phyloP scores from a whole-genome alignment of 2,329 filamentous ascomycete species.

The Stemphylium vesicarium region DNA sequence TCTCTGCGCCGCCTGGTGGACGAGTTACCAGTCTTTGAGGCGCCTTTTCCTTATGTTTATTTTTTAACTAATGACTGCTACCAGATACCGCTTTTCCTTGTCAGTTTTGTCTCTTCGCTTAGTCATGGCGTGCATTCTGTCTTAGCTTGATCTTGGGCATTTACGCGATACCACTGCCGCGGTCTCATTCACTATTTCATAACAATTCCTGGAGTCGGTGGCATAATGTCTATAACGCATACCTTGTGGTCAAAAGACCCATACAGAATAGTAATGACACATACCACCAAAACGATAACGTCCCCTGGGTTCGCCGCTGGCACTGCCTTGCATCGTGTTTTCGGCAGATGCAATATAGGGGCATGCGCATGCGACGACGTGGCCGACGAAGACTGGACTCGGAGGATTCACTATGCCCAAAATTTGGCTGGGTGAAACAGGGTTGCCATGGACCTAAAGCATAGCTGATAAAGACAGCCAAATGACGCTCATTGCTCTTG shows the following conservation, averaged over 20 bases:
- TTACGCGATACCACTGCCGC: conserved; percentile 25
- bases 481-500: not conserved
- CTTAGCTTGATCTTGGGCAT: conserved; percentile 16
- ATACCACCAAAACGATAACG: not conserved
- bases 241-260: conserved; percentile 5
- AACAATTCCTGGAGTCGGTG: conserved; percentile 3
- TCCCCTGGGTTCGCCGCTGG: not conserved
- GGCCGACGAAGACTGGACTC: conserved; percentile 4
- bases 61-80: conserved; percentile 22
- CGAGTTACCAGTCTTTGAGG: conserved; percentile 45
- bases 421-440: not conserved
- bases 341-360: not conserved
- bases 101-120: conserved; percentile 1
- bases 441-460: not conserved
- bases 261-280: conserved; percentile 10
- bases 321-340: not conserved
- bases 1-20: conserved; percentile 26
- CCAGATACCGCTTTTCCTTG: conserved; percentile 13
- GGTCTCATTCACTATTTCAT: conserved; percentile 5
- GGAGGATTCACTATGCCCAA: not conserved
- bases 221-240: conserved; percentile 12
- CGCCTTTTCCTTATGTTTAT: conserved; percentile 15
- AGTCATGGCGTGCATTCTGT: conserved; percentile 5
- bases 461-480: not conserved
- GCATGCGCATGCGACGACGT: conserved; percentile 3